Conservation (phyloP, 805 yeast genomes). For the Komagataella mondaviorum region DNA sequence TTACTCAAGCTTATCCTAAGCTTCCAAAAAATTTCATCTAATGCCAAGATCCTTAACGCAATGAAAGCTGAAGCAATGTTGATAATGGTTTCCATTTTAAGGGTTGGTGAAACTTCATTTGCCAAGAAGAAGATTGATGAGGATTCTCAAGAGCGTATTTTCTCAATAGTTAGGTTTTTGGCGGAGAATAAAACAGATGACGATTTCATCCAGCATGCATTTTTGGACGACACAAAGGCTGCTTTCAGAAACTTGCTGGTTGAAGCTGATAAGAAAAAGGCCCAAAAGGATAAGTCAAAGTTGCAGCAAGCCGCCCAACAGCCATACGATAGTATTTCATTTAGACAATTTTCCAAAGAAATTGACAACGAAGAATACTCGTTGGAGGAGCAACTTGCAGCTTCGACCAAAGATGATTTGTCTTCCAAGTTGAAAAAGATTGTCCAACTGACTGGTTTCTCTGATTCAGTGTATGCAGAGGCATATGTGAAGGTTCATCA, state of each 20-base stretch:
- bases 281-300: constrained; percentile 40
- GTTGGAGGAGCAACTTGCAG: constrained; percentile 30
- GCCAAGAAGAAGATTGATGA: constrained; percentile 79
- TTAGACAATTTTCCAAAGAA: constrained; percentile 61
- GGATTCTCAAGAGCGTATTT: constrained; percentile 90
- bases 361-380: constrained; percentile 45
- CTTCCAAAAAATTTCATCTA: constrained; percentile 41
- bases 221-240: constrained; percentile 74
- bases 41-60: constrained; percentile 52
- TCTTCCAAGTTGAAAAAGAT: constrained; percentile 78
- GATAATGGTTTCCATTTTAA: constrained; percentile 79
- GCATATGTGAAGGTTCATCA: constrained; percentile 95
- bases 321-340: constrained; percentile 64
- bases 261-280: constrained; percentile 43
- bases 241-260: constrained; percentile 69
- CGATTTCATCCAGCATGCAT: constrained; percentile 42
- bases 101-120: constrained; percentile 68
- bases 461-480: constrained; percentile 97
- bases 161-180: constrained; percentile 74
- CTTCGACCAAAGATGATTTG: constrained; percentile 38
- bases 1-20: constrained; percentile 80
- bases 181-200: constrained; percentile 48
- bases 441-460: constrained; percentile 92
- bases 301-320: constrained; percentile 54
- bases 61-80: constrained; percentile 90